Evolutionary conservation across 331 rosid genomes (phyloP).

Genomic region (Phaseolus coccineus): DNA sequence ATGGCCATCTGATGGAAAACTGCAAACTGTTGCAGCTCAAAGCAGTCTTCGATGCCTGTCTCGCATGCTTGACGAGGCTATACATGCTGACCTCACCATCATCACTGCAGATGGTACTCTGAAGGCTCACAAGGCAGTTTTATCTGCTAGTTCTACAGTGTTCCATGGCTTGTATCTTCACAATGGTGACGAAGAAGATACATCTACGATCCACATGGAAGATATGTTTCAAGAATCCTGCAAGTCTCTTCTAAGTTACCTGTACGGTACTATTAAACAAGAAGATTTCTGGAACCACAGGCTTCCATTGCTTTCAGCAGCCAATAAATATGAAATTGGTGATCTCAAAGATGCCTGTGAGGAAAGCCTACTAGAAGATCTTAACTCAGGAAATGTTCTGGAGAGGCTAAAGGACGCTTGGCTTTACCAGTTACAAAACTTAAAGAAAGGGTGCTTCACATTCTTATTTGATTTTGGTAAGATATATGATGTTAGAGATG

Average conservation of each 20-base stretch:
- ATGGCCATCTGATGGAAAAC: slow-evolving; percentile 68
- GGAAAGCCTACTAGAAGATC: slow-evolving; percentile 85
- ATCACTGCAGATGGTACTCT: slow-evolving; percentile 63
- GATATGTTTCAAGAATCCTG: slow-evolving; percentile 75
- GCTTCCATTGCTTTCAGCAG: slow-evolving; percentile 71
- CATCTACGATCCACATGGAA: slow-evolving; percentile 64
- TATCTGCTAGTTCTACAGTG: slow-evolving; percentile 76
- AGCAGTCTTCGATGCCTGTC: slow-evolving; percentile 71
- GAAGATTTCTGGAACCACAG: slow-evolving; percentile 85
- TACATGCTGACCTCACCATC: slow-evolving; percentile 73
- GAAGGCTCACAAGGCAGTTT: slow-evolving; percentile 75
- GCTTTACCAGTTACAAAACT: slow-evolving; percentile 66
- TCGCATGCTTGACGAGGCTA: slow-evolving; percentile 75
- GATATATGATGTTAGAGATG: slow-evolving; percentile 70
- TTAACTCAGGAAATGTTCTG: slow-evolving; percentile 69
- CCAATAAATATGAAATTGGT: slow-evolving; percentile 66
- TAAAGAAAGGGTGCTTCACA: slow-evolving; percentile 75
- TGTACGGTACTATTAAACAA: slow-evolving; percentile 78
- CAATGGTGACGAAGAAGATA: slow-evolving; percentile 58
- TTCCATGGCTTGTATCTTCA: slow-evolving; percentile 62
- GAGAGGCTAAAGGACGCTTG: slow-evolving; percentile 81
- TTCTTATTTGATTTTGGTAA: slow-evolving; percentile 80
- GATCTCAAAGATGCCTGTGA: slow-evolving; percentile 78
- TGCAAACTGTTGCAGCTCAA: slow-evolving; percentile 63
- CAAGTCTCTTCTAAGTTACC: slow-evolving; percentile 61